Base-by-base conservation (phyloP, 192 early-diverging fungal species). In the Spizellomyces punctatus region DNA sequence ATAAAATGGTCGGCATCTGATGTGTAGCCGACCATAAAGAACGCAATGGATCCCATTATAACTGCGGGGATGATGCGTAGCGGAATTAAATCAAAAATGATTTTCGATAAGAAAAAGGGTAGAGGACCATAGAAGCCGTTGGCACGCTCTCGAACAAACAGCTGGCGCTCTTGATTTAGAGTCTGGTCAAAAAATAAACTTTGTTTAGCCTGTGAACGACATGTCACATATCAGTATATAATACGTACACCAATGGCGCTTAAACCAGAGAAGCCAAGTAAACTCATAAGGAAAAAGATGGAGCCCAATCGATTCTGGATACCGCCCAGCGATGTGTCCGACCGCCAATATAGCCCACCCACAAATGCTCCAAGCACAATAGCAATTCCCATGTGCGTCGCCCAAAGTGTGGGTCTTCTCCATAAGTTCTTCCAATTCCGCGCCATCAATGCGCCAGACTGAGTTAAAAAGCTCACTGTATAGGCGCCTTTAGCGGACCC, bases 231-330 rank as follows among this genome's bases (percentile, higher is more conserved):
- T 6, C 83, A 63, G 41, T 76, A 75, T 8, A 80, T 74, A 14
- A 79, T 79, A 54, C 90, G 82, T 52, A 81, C 76, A 8, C 86
- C 85, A 54, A 93, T 78, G 0, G 91, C 89, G 47, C 81, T 83
- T 8, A 90, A 78, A 6, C 83, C 82, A 10, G 90, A 86, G 74
- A 93, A 93, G 0, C 88, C 91, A 10, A 93, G 67, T 21, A 93
- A 78, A 4, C 85, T 81, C 63, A 88, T 80, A 74, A 91, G 74
- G 65, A 93, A 91, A 63, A 93, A 90, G 17, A 89, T 63, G 0
- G 84, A 83, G 0, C 91, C 91, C 4, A 91, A 79, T 61, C 89
- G 81, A 66, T 93, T 93, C 76, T 93, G 91, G 41, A 93, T 81
- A n/a, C 91, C 91, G 5, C 81, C 86, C 14, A 93, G 66, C 48